These are phyloP conservation scores for Herpetospermum pedunculosum DNA, from an alignment of 306 rosid genomes.

Conservation along the genomic window DNA sequence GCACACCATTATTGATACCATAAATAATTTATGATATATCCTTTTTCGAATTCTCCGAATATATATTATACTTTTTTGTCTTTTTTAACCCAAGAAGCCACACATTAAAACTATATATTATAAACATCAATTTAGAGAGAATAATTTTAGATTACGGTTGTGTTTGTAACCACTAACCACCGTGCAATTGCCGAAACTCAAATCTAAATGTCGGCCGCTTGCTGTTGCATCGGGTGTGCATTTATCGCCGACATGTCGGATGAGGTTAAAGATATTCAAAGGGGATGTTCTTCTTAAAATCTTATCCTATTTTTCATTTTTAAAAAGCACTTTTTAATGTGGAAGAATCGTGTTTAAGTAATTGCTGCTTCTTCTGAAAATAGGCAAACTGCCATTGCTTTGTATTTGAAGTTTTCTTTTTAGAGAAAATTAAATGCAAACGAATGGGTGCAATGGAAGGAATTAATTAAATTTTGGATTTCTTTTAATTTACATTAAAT, in stretches of 20 bases:
- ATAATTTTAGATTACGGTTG: slow-evolving; percentile 4
- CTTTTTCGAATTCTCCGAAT: background rate
- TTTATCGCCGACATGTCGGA: slow-evolving; percentile 4
- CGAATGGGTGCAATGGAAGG: background rate
- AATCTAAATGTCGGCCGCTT: slow-evolving; percentile 4
- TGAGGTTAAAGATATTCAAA: background rate
- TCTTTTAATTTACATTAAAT: no score
- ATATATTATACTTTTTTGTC: background rate
- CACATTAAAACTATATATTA: slow-evolving; percentile 3
- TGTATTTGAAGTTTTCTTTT: background rate
- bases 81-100: background rate
- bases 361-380: background rate
- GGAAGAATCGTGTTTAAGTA: background rate
- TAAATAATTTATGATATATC: background rate
- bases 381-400: background rate
- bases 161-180: slow-evolving; percentile 1
- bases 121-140: background rate
- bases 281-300: background rate
- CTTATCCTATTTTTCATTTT: background rate
- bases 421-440: background rate
- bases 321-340: background rate
- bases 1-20: slow-evolving; percentile 6
- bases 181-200: background rate
- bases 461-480: no score
- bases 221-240: slow-evolving; percentile 1